A percentile compares a stretch with the other conserved stretches of the same genome.
Evolutionary conservation across 768 basidiomycete genomes (phyloP).

Genomic region (Lyophyllum semitale): DNA sequence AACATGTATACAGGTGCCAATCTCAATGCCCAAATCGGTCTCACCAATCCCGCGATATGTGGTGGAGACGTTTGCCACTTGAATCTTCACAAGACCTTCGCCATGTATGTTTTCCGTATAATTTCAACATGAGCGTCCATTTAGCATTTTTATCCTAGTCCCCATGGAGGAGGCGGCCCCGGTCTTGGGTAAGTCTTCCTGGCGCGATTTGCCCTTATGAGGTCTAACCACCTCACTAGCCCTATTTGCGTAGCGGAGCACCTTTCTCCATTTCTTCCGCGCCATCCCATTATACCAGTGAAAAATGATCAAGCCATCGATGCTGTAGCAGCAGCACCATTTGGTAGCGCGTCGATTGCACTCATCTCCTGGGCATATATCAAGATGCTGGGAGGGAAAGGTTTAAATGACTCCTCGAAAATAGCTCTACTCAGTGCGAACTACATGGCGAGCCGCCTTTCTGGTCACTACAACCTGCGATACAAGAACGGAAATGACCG

Average conservation of each 20-base stretch:
- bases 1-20: constrained; percentile 65
- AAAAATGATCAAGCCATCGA: constrained; percentile 75
- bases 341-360: constrained; percentile 92
- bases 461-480: constrained; percentile 80
- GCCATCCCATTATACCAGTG: constrained; percentile 73
- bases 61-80: constrained; percentile 98
- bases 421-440: constrained; percentile 93
- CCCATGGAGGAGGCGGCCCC: constrained; percentile 97
- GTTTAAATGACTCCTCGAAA: constrained; percentile 83
- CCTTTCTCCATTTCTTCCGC: constrained; percentile 91
- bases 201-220: constrained; percentile 6
- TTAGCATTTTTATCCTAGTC: constrained; percentile 44
- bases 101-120: constrained; percentile 61
- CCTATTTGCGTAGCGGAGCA: constrained; percentile 96
- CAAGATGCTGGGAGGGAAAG: constrained; percentile 97
- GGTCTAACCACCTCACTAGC: constrained; percentile 30
- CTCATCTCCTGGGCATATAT: constrained; percentile 99
- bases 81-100: constrained; percentile 98
- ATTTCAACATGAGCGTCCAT: background rate
- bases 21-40: constrained; percentile 89
- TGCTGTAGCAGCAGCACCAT: constrained; percentile 90
- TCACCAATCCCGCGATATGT: constrained; percentile 92
- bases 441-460: constrained; percentile 91
- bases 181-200: constrained; percentile 74
- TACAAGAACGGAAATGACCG: constrained; percentile 90